Evolutionary conservation across 345 rosid species (phyloP), one percentile per base, ranked within the genome.

Genomic region (Boechera retrofracta): DNA sequence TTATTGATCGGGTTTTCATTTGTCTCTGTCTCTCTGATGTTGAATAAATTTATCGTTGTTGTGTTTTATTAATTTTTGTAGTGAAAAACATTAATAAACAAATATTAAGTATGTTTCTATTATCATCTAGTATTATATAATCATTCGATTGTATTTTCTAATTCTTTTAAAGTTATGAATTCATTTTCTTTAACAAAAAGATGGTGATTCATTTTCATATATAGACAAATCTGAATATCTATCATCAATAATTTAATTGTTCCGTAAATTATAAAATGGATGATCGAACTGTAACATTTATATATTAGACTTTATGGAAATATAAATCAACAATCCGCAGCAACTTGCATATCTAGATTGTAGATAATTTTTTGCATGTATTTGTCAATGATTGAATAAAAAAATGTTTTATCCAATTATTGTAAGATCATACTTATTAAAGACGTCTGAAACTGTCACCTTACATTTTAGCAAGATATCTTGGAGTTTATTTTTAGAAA

Each of bases 331-430:
- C 12, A 51, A 9, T 21, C 29, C 5, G 29, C 29, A 51, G 28
- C 21, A 26, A 29, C 60, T 28, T 54, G 58, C n/a, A 54, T 54
- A 54, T 4, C 11, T 24, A 26, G 3, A 53, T 5, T 54, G 35
- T 39, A 3, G 6, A 41, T 24, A 26, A 42, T 24, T 3, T 62
- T 42, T 41, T 62, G 10, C 51, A 26, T 26, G 48, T 10, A 24
- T 7, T 62, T 12, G 49, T 26, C 67, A 63, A 63, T 42, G 18
- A 64, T 24, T 64, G 67, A 62, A 39, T 11, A n/a, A 21, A 3
- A 39, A 18, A 6, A 24, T 41, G 59, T 55, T 13, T 5, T 5
- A 28, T 28, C 51, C 35, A 62, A 42, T 41, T 41, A 42, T 62
- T 41, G 49, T 59, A 59, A 15, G 71, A 71, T 71, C 38, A 59